Conservation (phyloP, 768 basidiomycete genomes). For the Tylopilus balloui region DNA sequence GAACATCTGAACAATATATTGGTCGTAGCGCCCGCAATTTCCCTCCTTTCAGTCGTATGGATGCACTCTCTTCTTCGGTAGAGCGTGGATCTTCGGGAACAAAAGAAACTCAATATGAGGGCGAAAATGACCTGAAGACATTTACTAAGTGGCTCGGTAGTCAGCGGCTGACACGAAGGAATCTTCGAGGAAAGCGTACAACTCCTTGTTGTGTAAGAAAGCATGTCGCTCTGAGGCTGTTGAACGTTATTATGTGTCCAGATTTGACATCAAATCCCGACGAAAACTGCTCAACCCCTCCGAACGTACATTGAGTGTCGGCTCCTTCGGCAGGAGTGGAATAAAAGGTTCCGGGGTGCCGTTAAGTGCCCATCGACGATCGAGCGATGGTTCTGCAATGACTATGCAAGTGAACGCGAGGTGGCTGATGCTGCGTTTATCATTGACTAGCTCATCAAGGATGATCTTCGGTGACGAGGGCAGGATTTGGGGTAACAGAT, state of each 20-base stretch:
- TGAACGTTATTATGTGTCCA: slow-evolving; percentile 14
- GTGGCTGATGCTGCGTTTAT: slow-evolving; percentile 15
- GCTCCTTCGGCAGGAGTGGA: slow-evolving; percentile 17
- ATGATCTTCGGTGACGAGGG: slow-evolving; percentile 22
- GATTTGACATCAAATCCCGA: slow-evolving; percentile 7
- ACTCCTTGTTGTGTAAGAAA: too few relatives aligned
- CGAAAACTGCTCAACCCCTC: neutral
- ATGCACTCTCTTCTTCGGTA: too few relatives aligned
- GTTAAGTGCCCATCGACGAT: slow-evolving; percentile 24
- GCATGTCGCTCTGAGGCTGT: too few relatives aligned
- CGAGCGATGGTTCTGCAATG: slow-evolving; percentile 18
- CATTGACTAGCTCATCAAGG: slow-evolving; percentile 17
- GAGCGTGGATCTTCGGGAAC: too few relatives aligned
- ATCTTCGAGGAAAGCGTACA: too few relatives aligned
- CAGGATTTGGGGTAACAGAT: neutral
- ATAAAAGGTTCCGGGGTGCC: slow-evolving; percentile 25
- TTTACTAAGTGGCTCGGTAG: too few relatives aligned
- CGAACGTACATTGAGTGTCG: slow-evolving; percentile 19
- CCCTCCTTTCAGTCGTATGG: too few relatives aligned
- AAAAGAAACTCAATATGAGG: too few relatives aligned
- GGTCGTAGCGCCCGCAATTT: too few relatives aligned
- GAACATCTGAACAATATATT: too few relatives aligned
- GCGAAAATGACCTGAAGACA: too few relatives aligned
- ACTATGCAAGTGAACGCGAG: slow-evolving; percentile 22
- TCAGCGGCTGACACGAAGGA: too few relatives aligned